Evolutionary conservation across 75 land plant species (phyloP).

Genomic region (Pinus albicaulis): DNA sequence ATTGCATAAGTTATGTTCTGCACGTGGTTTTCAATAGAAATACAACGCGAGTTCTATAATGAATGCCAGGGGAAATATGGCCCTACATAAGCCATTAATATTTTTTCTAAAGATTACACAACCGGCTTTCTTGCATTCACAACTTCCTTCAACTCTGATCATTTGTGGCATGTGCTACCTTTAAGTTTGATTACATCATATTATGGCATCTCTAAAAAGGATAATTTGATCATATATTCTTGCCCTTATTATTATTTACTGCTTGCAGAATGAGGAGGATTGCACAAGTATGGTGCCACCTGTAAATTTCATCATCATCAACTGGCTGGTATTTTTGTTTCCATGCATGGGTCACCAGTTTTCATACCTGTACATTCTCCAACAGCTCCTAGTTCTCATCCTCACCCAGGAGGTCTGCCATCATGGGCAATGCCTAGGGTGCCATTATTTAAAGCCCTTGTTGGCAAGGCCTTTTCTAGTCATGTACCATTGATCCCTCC

Average conservation of each 20-base stretch:
- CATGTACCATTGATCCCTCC: conserved; percentile 73
- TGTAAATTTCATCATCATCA: conserved; percentile 85
- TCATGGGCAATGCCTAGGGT: conserved; percentile 55
- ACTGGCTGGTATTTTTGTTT: conserved; percentile 39
- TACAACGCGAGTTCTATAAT: too few species aligned
- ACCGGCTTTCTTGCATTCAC: too few species aligned
- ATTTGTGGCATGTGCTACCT: too few species aligned
- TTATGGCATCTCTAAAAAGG: too few species aligned
- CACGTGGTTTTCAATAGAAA: too few species aligned
- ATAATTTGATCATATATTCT: too few species aligned
- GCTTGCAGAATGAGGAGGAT: conserved; percentile 50
- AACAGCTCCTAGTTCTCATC: conserved; percentile 48
- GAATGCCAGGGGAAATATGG: too few species aligned
- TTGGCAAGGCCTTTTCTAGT: conserved; percentile 67
- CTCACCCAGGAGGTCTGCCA: conserved; percentile 37
- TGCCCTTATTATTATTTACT: not conserved
- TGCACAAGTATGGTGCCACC: conserved; percentile 72
- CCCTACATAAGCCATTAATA: too few species aligned
- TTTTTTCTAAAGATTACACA: too few species aligned
- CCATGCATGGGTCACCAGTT: conserved; percentile 54
- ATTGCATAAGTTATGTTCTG: too few species aligned
- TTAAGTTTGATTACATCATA: too few species aligned
- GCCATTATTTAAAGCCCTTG: conserved; percentile 50
- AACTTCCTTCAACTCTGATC: too few species aligned
- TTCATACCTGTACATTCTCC: conserved; percentile 50